Evolutionary conservation across 768 basidiomycete species (phyloP).

Genomic region (Trametes meyenii): DNA sequence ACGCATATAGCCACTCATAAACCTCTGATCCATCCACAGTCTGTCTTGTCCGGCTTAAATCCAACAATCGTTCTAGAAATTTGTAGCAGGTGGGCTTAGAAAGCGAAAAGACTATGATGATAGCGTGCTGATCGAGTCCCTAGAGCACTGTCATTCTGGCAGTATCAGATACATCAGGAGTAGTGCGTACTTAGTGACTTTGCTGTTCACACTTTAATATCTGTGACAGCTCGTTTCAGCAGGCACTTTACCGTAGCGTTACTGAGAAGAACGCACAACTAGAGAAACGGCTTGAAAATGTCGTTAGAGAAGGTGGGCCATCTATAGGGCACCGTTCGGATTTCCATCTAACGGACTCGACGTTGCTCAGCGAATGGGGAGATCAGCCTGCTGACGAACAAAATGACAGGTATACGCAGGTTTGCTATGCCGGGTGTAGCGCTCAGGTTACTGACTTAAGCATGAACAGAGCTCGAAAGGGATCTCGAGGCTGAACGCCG

Average conservation of each 20-base stretch:
- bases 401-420: constrained; percentile 56
- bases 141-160: constrained; percentile 86
- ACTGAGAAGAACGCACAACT: constrained; percentile 82
- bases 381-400: constrained; percentile 68
- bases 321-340: neutral
- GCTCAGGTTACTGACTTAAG: neutral
- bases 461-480: constrained; percentile 66
- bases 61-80: constrained; percentile 81
- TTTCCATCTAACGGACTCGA: neutral
- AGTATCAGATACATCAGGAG: constrained; percentile 88
- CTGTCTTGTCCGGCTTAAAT: constrained; percentile 79
- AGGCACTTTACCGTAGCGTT: constrained; percentile 77
- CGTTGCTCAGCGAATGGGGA: constrained; percentile 68
- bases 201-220: neutral
- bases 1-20: constrained; percentile 39
- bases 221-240: constrained; percentile 69
- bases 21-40: constrained; percentile 46
- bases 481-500: constrained; percentile 81
- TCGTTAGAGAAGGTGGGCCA: constrained; percentile 74
- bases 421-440: neutral
- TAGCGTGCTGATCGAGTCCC: neutral
- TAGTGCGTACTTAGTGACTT: constrained; percentile 45
- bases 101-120: neutral
- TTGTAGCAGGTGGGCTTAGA: constrained; percentile 60
- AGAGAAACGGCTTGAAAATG: constrained; percentile 85